phyloP scores from a whole-genome alignment of 495 filamentous ascomycete species.

The Trichoderma erinaceum region DNA sequence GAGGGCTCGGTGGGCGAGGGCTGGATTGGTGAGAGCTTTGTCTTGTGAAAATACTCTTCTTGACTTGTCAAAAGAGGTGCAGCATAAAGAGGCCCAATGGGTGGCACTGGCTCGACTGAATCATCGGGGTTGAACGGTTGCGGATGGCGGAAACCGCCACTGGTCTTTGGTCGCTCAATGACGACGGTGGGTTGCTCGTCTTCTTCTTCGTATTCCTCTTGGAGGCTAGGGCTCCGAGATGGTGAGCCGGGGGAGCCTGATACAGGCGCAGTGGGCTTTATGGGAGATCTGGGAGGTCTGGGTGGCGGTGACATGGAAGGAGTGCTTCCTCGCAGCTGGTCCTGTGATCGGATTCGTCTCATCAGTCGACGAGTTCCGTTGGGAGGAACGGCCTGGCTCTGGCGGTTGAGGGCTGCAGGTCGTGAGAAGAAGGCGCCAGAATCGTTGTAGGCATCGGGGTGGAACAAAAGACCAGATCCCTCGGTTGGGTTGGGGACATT shows the following conservation, averaged over 20 bases:
- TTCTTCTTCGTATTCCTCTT: slow-evolving; percentile 39
- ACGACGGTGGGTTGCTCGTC: slow-evolving; percentile 30
- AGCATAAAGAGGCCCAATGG: slow-evolving; percentile 27
- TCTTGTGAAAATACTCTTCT: slow-evolving; percentile 24
- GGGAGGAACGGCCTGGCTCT: slow-evolving; percentile 20
- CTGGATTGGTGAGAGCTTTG: slow-evolving; percentile 30
- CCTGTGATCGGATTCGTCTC: slow-evolving; percentile 41
- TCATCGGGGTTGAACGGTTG: slow-evolving; percentile 30
- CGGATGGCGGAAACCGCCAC: slow-evolving; percentile 35
- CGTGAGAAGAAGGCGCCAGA: slow-evolving; percentile 18
- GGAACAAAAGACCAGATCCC: slow-evolving; percentile 25
- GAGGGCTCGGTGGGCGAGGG: slow-evolving; percentile 46
- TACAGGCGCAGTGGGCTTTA: slow-evolving; percentile 24
- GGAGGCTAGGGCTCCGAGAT: slow-evolving; percentile 45
- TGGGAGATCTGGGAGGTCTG: slow-evolving; percentile 40
- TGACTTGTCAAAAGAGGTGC: slow-evolving; percentile 22
- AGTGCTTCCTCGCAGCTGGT: slow-evolving; percentile 35
- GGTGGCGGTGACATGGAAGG: slow-evolving; percentile 28
- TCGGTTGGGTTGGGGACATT: background rate
- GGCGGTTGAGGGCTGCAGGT: slow-evolving; percentile 19
- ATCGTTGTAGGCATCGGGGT: slow-evolving; percentile 23
- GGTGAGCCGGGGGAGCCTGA: slow-evolving; percentile 30
- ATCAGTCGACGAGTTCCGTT: slow-evolving; percentile 28
- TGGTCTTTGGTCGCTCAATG: slow-evolving; percentile 37
- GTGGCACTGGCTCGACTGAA: slow-evolving; percentile 25